phyloP scores from a whole-genome alignment of 306 rosid genomes.

The Myrica gale region DNA sequence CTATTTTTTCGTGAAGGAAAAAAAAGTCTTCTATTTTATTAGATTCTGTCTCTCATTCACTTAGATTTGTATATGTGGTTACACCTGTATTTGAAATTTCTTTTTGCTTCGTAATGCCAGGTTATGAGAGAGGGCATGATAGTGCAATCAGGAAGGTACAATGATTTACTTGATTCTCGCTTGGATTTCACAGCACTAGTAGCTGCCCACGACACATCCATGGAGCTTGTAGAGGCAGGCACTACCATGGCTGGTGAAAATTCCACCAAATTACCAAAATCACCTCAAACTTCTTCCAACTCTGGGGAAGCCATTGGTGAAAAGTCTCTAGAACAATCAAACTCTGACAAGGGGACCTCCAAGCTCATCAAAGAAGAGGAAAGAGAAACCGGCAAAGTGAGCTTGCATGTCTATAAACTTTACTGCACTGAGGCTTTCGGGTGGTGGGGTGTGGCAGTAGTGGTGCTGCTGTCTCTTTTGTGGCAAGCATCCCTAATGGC shows the following conservation, averaged over 20 bases:
- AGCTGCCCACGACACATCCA: slow-evolving; percentile 85
- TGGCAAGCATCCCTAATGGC: slow-evolving; percentile 81
- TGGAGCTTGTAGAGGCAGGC: slow-evolving; percentile 87
- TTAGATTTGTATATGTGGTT: not conserved
- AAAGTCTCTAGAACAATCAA: slow-evolving; percentile 48
- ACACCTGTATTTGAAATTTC: slow-evolving; percentile 7
- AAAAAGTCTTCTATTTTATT: not conserved
- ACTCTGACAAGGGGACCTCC: slow-evolving; percentile 51
- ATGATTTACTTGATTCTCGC: slow-evolving; percentile 55
- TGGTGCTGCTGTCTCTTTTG: slow-evolving; percentile 47
- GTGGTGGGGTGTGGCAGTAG: slow-evolving; percentile 69
- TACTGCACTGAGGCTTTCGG: slow-evolving; percentile 95
- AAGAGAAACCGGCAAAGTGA: slow-evolving; percentile 83
- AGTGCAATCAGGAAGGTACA: slow-evolving; percentile 79
- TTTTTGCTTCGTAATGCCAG: slow-evolving; percentile 34
- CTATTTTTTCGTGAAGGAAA: not conserved
- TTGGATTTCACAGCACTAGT: slow-evolving; percentile 78
- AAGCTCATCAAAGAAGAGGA: slow-evolving; percentile 96
- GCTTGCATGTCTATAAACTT: slow-evolving; percentile 62
- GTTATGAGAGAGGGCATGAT: slow-evolving; percentile 87
- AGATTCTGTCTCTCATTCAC: not conserved
- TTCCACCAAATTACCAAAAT: slow-evolving; percentile 35
- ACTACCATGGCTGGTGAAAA: slow-evolving; percentile 34
- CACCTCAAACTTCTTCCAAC: slow-evolving; percentile 35
- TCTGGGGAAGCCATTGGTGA: slow-evolving; percentile 50